phyloP scores from a whole-genome alignment of 192 early-diverging fungal species.

The Spinellus fusiger region DNA sequence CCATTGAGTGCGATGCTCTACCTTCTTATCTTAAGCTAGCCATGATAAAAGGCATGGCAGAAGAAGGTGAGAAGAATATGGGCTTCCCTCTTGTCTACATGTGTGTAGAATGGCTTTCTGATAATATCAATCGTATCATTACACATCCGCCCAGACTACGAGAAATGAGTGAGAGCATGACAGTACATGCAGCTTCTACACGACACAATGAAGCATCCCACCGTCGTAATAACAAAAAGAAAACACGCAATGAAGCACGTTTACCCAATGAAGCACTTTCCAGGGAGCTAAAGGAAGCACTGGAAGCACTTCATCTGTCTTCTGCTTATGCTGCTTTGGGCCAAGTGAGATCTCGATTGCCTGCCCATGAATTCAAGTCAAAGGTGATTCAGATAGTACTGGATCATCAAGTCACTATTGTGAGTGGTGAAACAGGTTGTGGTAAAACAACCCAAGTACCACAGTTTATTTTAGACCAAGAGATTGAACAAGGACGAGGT shows the following conservation, averaged over 20 bases:
- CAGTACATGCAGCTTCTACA: neutral
- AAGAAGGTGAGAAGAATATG: slow-evolving; percentile 33
- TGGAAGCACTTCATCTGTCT: slow-evolving; percentile 15
- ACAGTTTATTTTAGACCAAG: slow-evolving; percentile 70
- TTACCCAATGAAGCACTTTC: slow-evolving; percentile 1
- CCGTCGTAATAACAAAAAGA: neutral
- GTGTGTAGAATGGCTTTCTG: slow-evolving; percentile 51
- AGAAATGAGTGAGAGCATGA: slow-evolving; percentile 35
- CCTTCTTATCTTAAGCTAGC: slow-evolving; percentile 68
- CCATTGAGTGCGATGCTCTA: slow-evolving; percentile 56
- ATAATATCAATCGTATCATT: slow-evolving; percentile 39
- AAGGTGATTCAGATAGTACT: slow-evolving; percentile 45
- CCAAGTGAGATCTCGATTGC: slow-evolving; percentile 51
- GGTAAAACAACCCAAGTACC: slow-evolving; percentile 78
- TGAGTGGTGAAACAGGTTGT: slow-evolving; percentile 74
- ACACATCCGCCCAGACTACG: slow-evolving; percentile 42
- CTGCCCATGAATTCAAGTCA: slow-evolving; percentile 51
- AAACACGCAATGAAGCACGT: neutral
- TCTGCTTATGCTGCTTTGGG: slow-evolving; percentile 26
- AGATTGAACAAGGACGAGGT: slow-evolving; percentile 38
- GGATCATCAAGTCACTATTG: slow-evolving; percentile 57
- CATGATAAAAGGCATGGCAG: slow-evolving; percentile 44
- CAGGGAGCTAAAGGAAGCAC: neutral
- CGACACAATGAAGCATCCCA: neutral
- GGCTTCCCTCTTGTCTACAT: slow-evolving; percentile 54